Percentiles rank a stretch among this genome's conserved stretches.
phyloP scores from a whole-genome alignment of 23 red algal species.

The Pyropia yezoensis region DNA sequence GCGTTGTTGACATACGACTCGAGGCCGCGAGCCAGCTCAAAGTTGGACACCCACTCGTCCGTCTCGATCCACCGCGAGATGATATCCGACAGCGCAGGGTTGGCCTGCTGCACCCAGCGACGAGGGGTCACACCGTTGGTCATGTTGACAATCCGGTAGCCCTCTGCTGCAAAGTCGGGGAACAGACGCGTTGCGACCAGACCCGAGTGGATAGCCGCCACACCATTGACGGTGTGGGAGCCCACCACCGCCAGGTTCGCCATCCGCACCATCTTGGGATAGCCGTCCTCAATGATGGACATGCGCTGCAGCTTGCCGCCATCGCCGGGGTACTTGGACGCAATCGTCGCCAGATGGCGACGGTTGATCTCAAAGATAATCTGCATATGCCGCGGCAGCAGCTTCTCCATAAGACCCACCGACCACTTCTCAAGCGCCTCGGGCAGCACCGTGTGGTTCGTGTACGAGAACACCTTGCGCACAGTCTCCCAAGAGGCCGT shows the following conservation, averaged over 20 bases:
- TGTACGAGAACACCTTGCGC: slow-evolving; percentile 96
- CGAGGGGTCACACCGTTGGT: slow-evolving; percentile 99
- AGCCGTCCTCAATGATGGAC: slow-evolving; percentile 96
- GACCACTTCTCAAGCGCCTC: slow-evolving; percentile 99
- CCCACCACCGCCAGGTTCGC: slow-evolving; percentile 97
- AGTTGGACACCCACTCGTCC: slow-evolving; percentile 92
- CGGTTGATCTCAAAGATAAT: slow-evolving; percentile 98
- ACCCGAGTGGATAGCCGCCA: slow-evolving; percentile 88
- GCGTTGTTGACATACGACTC: slow-evolving; percentile 90
- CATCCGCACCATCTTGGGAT: slow-evolving; percentile 97
- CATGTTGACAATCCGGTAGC: slow-evolving; percentile 87
- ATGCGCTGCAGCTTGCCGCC: slow-evolving; percentile 84
- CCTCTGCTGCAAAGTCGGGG: slow-evolving; percentile 84
- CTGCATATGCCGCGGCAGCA: slow-evolving; percentile 97
- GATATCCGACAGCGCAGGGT: slow-evolving; percentile 72
- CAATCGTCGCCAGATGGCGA: slow-evolving; percentile 67
- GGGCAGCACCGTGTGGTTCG: slow-evolving; percentile 99
- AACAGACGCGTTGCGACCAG: slow-evolving; percentile 78
- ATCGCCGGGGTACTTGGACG: slow-evolving; percentile 75
- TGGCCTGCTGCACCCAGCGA: slow-evolving; percentile 94
- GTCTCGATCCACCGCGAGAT: slow-evolving; percentile 98
- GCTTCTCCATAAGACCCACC: slow-evolving; percentile 90
- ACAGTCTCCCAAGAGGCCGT: slow-evolving; percentile 76
- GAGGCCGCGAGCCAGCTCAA: slow-evolving; percentile 36
- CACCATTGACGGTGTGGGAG: slow-evolving; percentile 95